Base-by-base conservation (phyloP, 257 asterid species). In the Verbena officinalis region DNA sequence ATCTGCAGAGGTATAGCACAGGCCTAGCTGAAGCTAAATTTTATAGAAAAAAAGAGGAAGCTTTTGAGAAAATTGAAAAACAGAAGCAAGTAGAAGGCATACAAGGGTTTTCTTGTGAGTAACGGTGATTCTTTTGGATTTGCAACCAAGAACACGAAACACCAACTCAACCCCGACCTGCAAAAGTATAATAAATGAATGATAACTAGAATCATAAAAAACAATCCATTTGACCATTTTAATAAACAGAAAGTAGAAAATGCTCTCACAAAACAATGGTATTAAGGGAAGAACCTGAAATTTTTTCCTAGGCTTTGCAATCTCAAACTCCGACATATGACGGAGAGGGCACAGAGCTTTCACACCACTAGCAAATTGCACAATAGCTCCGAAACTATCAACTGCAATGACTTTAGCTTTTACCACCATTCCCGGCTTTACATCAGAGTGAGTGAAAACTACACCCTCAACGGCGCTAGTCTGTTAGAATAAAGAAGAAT, bases 341-440 rank as follows among this genome's bases (percentile, higher is more conserved):
- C 99, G 95, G 69, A 94, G 97, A 68, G 99, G 99, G 59, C 99
- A 94, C 8, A 88, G 92, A n/a, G 97, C 97, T 79, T 94, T 94
- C 69, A 94, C 85, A 24, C 97, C 96, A 74, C 95, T 81, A 44
- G 93, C 79, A 72, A 90, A 83, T 75, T 88, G 96, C 73, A 94
- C 96, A 70, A 90, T 84, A 62, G 97, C 95, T 73, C 96, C 99
- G 71, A 84, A 94, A 65, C 81, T 77, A 73, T 88, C 89, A 23
- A 86, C 93, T 56, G 81, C 71, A 66, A 86, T 78, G 58, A 90
- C 95, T 84, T 90, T 94, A 70, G 86, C 99, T 74, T 90, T 94
- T 38, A 90, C 96, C 73, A 90, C 84, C 99, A 94, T 94, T 69
- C 99, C 99, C 10, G 99, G 97, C 82, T 84, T 90, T 55, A 90